Evolutionary conservation across 2,329 filamentous ascomycete genomes (phyloP), one percentile per base, ranked within the genome.

Genomic region (Eutypella sp.): DNA sequence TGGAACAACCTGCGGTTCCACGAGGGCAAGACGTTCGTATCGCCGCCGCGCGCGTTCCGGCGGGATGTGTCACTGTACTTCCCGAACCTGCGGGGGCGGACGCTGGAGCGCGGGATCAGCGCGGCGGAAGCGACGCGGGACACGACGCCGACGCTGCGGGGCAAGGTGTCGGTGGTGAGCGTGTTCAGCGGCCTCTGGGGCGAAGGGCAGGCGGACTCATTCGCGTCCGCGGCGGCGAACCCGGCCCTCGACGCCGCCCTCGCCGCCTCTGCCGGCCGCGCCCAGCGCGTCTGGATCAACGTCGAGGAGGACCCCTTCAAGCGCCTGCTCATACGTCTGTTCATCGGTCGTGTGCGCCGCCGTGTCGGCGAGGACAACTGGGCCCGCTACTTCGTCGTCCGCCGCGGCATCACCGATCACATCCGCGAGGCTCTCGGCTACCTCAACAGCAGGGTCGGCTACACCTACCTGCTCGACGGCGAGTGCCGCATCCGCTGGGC

Each of bases 401-500:
- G 70, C 42, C 73, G 68, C 49, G 81, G 79, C 33, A 61, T 85
- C 43, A 76, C 78, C 0, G 76, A 82, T 44, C 73, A 81, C 45
- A 79, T 85, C 45, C 73, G 76, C 43, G 81, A 85, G 64, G 72
- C 70, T 33, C 80, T 86, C 50, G 83, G 82, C 10, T 56, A 95
- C 62, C 71, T 95, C 62, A 99, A 99, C 68, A 83, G 82, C 55
- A 95, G 91, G 67, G 92, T 96, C 27, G 92, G 91, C 31, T 97
- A 96, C 69, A 85, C 91, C 4, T 99, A 96, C 67, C 75, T 99
- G 40, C 75, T 99, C 47, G 93, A 99, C 64, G 75, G 83, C 51
- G 76, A 91, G 52, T 96, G 90, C 65, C 87, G 83, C 68, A 95
- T 99, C 56, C 80, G 93, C 46, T 99, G 93, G 93, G 93, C 92